Evolutionary conservation across 2,329 filamentous ascomycete genomes (phyloP).

Genomic region (Monosporascus sp.): DNA sequence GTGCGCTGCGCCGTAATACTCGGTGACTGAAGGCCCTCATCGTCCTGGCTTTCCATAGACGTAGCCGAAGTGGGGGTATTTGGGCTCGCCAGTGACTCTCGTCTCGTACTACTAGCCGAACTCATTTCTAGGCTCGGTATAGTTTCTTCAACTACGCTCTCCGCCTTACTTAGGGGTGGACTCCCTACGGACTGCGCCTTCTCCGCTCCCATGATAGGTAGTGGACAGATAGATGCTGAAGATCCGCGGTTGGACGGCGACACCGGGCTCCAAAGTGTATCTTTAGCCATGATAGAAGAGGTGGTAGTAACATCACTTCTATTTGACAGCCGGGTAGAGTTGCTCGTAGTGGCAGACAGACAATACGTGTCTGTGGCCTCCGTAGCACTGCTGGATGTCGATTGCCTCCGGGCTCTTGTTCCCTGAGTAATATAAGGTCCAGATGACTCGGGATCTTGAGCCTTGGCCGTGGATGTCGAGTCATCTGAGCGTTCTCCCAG

Average conservation of each 20-base stretch:
- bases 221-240: neutral
- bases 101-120: neutral
- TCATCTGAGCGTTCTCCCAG: neutral
- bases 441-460: constrained; percentile 1
- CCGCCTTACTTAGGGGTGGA: neutral
- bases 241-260: neutral
- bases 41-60: constrained; percentile 4
- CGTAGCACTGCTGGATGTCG: constrained; percentile 11
- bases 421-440: constrained; percentile 2
- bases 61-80: neutral
- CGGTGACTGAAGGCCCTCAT: constrained; percentile 1
- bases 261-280: neutral
- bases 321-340: constrained; percentile 11
- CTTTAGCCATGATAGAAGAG: constrained; percentile 2
- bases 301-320: constrained; percentile 11
- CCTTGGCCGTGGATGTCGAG: neutral
- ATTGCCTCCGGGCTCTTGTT: constrained; percentile 8
- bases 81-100: neutral
- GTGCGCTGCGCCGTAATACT: constrained; percentile 17
- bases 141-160: neutral
- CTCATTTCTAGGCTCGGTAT: neutral
- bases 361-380: constrained; percentile 10
- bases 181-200: neutral
- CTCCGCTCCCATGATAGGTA: neutral
- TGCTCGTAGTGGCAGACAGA: constrained; percentile 10